Percentiles rank a stretch among this genome's conserved stretches.
phyloP scores from a whole-genome alignment of 345 rosid species.

The Carallia pectinifolia region DNA sequence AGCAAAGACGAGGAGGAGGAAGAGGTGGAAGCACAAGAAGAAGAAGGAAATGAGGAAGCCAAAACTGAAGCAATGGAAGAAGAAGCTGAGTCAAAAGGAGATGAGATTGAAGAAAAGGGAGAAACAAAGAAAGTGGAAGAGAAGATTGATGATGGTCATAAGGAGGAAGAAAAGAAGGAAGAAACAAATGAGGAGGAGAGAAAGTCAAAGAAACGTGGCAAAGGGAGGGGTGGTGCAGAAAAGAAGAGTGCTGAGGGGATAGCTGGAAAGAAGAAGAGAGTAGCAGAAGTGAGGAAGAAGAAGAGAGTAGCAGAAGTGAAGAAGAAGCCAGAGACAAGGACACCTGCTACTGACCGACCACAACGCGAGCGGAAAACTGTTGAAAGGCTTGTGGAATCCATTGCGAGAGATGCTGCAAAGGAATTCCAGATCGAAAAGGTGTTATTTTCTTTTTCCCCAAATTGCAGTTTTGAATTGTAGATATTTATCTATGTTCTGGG shows the following conservation, averaged over 20 bases:
- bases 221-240: constrained; percentile 28
- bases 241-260: constrained; percentile 27
- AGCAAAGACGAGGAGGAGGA: constrained; percentile 23
- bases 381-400: constrained; percentile 79
- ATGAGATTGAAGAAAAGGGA: constrained; percentile 20
- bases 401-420: constrained; percentile 64
- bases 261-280: constrained; percentile 36
- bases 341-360: constrained; percentile 80
- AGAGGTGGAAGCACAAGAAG: constrained; percentile 6
- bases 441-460: constrained; percentile 6
- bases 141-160: constrained; percentile 5
- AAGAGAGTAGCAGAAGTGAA: constrained; percentile 35
- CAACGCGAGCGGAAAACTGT: constrained; percentile 89
- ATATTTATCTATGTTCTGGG: constrained; percentile 6
- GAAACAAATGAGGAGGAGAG: constrained; percentile 39
- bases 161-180: constrained; percentile 38
- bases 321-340: constrained; percentile 52
- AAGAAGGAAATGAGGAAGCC: constrained; percentile 21
- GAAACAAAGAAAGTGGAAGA: constrained; percentile 24
- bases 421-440: constrained; percentile 84
- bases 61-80: constrained; percentile 29
- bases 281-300: neutral
- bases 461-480: neutral
- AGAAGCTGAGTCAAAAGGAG: constrained; percentile 18
- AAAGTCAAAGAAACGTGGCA: constrained; percentile 42